phyloP scores from a whole-genome alignment of 2,329 filamentous ascomycete species.

The Aspergillus melleus region DNA sequence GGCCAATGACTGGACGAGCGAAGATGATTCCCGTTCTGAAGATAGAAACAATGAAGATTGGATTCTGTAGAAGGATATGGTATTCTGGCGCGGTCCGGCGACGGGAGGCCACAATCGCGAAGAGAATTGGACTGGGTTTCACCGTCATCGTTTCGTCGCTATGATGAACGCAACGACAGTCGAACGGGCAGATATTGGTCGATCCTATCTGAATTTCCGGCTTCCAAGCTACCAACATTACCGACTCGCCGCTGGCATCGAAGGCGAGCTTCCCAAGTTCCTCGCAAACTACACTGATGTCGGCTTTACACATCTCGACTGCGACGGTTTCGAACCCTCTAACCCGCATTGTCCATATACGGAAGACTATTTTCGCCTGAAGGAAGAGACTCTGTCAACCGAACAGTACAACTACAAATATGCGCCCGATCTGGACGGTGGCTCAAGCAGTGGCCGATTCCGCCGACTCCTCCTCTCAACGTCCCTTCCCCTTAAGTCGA shows the following conservation, averaged over 20 bases:
- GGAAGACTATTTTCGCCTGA: slow-evolving; percentile 40
- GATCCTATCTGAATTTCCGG: slow-evolving; percentile 32
- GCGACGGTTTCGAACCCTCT: slow-evolving; percentile 41
- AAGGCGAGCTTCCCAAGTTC: slow-evolving; percentile 41
- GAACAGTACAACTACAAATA: slow-evolving; percentile 61
- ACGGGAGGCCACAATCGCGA: slow-evolving; percentile 48
- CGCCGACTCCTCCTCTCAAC: slow-evolving; percentile 68
- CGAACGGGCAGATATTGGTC: slow-evolving; percentile 46
- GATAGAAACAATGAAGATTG: slow-evolving; percentile 39
- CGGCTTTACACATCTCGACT: slow-evolving; percentile 43
- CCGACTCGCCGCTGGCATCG: slow-evolving; percentile 30
- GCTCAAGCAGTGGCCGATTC: slow-evolving; percentile 69
- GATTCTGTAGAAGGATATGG: slow-evolving; percentile 41
- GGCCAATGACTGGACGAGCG: slow-evolving; percentile 51
- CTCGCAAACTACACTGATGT: slow-evolving; percentile 41
- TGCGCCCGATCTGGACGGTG: slow-evolving; percentile 75
- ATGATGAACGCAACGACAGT: slow-evolving; percentile 70
- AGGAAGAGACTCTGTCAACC: slow-evolving; percentile 27
- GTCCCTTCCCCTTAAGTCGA: slow-evolving; percentile 73
- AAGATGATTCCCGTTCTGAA: slow-evolving; percentile 45
- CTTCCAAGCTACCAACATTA: slow-evolving; percentile 44
- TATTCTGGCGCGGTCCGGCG: slow-evolving; percentile 52
- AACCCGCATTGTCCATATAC: slow-evolving; percentile 50
- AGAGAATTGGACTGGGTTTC: slow-evolving; percentile 69
- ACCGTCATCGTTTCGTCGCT: slow-evolving; percentile 71